Evolutionary conservation across 2,329 filamentous ascomycete species (phyloP).

Genomic region (Metarhizium robertsii): DNA sequence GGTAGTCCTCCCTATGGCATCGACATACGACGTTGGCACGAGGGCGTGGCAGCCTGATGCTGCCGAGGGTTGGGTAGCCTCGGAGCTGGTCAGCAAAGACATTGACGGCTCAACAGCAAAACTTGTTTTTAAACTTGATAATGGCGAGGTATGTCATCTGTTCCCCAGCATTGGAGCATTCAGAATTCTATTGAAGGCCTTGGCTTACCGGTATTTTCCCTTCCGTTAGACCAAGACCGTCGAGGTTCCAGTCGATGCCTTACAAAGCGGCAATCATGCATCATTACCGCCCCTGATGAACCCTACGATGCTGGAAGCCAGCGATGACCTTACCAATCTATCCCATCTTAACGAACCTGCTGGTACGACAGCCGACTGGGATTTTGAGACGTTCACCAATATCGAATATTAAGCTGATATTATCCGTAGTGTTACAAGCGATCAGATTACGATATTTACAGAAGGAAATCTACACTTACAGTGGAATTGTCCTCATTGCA

Average conservation of each 20-base stretch:
- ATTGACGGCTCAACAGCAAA: slow-evolving; percentile 78
- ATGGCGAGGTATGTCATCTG: slow-evolving; percentile 66
- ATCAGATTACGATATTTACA: slow-evolving; percentile 95
- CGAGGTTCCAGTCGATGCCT: slow-evolving; percentile 64
- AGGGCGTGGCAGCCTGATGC: slow-evolving; percentile 96
- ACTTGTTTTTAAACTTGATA: slow-evolving; percentile 81
- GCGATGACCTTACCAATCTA: slow-evolving; percentile 93
- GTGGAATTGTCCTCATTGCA: slow-evolving; percentile 95
- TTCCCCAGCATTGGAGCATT: neutral
- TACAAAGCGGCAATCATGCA: slow-evolving; percentile 68
- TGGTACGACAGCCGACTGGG: slow-evolving; percentile 43
- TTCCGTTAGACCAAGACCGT: slow-evolving; percentile 61
- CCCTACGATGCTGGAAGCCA: slow-evolving; percentile 94
- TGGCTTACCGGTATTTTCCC: neutral
- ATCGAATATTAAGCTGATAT: neutral
- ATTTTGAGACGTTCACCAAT: neutral
- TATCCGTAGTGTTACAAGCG: slow-evolving; percentile 72
- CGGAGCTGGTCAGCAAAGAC: slow-evolving; percentile 81
- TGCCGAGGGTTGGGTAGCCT: slow-evolving; percentile 94
- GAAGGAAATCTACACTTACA: slow-evolving; percentile 99
- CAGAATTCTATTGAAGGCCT: neutral
- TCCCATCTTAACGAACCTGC: slow-evolving; percentile 98
- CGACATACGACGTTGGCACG: slow-evolving; percentile 92
- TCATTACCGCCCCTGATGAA: slow-evolving; percentile 93
- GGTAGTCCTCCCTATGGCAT: slow-evolving; percentile 56